Base-by-base conservation (phyloP, 2,329 filamentous ascomycete species). In the Pseudocercospora crystallina region DNA sequence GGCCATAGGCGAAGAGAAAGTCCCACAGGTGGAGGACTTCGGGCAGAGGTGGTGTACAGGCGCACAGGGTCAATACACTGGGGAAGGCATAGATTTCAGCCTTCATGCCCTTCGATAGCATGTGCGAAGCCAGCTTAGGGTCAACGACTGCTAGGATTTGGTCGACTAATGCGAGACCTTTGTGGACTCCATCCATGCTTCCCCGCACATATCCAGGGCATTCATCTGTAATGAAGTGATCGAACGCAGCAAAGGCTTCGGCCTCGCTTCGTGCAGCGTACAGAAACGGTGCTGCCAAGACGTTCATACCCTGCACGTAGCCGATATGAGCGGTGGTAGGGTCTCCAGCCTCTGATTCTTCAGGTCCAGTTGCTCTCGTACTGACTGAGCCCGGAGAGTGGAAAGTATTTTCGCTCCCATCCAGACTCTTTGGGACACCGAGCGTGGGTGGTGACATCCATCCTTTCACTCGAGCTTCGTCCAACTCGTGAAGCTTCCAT, bases 261-360 rank as follows among this genome's bases (percentile, higher is more conserved):
- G 91, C 87, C 73, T 99, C 94, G 69, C 90, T 96, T 51, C 90
- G 85, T 1, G 94, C 91, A 5, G 90, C 90, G 69, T 99, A 99
- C 39, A 99, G 78, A 66, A 99, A 96, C 0, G 94, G 94, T 1
- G 94, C 94, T 8, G 91, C 92, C 12, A 99, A 81, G 35, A 99
- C 94, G 68, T 99, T 99, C 92, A 99, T 97, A 60, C 94, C 94
- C 71, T 99, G 94, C 2, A 99, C 92, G 64, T 99, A 99, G 35
- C 89, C 91, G 30, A 90, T 89, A 9, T 89, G 81, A 61, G 89
- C 86, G 30, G 75, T 57, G 26, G 49, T 41, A 11, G 57, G 51
- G 34, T 63, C 76, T 50, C 80, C 80, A 5, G 76, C 75, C 56
- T 86, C 83, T 59, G 85, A 80, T 54, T 83, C 78, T 64, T 86